phyloP scores from a whole-genome alignment of 768 basidiomycete species.

The Imleria badia region DNA sequence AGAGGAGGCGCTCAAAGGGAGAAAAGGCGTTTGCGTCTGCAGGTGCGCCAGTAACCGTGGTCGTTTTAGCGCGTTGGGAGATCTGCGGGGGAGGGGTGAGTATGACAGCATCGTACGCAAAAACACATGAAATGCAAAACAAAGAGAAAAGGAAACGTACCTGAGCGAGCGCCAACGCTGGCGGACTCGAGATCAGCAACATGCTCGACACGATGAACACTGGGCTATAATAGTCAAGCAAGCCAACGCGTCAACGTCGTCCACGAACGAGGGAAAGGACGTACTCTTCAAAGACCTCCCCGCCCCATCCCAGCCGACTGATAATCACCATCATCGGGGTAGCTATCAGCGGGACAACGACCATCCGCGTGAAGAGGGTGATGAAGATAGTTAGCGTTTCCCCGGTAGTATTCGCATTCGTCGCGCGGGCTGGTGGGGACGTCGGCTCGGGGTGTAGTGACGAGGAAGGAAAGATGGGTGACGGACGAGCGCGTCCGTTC shows the following conservation, averaged over 20 bases:
- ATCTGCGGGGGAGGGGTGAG: constrained; percentile 11
- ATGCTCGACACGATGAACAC: constrained; percentile 86
- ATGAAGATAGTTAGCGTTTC: constrained; percentile 85
- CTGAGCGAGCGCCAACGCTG: constrained; percentile 70
- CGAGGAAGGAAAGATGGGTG: no score
- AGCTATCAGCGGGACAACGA: constrained; percentile 76
- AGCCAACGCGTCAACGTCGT: no score
- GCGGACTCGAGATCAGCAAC: constrained; percentile 78
- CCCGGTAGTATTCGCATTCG: constrained; percentile 44
- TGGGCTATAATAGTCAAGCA: constrained; percentile 41
- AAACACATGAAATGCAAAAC: background rate
- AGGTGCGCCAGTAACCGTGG: background rate
- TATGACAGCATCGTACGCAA: no score
- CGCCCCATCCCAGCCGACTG: constrained; percentile 45
- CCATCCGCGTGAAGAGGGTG: constrained; percentile 81
- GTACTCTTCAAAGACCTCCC: constrained; percentile 69
- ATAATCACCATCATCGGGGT: constrained; percentile 73
- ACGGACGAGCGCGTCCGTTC: no score
- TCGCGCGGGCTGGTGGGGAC: no score
- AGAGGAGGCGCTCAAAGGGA: constrained; percentile 82
- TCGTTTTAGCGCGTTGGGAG: constrained; percentile 13
- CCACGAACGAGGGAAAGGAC: constrained; percentile 31
- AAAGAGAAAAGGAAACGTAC: constrained; percentile 22
- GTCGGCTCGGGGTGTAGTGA: no score
- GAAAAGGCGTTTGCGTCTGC: constrained; percentile 9